Evolutionary conservation across 148 eudicot genomes (phyloP).

Genomic region (Rhododendron molle): DNA sequence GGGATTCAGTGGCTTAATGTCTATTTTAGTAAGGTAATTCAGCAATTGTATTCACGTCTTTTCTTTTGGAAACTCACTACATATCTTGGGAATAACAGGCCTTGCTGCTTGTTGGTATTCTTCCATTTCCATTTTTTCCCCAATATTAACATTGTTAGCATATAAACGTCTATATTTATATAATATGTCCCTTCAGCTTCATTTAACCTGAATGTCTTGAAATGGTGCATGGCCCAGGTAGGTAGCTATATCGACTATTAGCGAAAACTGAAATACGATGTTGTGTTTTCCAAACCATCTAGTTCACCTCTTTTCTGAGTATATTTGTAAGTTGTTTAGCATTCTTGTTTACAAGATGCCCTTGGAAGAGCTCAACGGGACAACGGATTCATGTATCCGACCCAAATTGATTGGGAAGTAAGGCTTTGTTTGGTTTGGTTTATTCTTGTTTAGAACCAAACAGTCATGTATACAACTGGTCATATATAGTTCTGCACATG

Average conservation of each 20-base stretch:
- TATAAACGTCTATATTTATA: neutral
- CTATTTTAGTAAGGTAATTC: slow-evolving; percentile 64
- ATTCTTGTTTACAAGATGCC: neutral
- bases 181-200: neutral
- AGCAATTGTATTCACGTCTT: neutral
- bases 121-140: neutral
- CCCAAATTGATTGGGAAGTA: neutral
- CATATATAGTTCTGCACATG: neutral
- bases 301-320: neutral
- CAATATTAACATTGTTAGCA: neutral
- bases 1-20: slow-evolving; percentile 90
- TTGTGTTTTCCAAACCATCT: neutral
- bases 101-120: neutral
- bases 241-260: neutral
- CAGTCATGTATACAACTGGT: neutral
- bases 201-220: neutral
- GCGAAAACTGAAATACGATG: neutral
- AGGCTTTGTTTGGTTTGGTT: neutral
- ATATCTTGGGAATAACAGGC: neutral
- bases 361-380: neutral
- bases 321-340: neutral
- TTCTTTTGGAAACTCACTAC: neutral
- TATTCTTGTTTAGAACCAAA: neutral
- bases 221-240: neutral
- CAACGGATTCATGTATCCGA: neutral